Evolutionary conservation across 2,329 filamentous ascomycete species (phyloP).

Genomic region (Penicillium vulpinum): DNA sequence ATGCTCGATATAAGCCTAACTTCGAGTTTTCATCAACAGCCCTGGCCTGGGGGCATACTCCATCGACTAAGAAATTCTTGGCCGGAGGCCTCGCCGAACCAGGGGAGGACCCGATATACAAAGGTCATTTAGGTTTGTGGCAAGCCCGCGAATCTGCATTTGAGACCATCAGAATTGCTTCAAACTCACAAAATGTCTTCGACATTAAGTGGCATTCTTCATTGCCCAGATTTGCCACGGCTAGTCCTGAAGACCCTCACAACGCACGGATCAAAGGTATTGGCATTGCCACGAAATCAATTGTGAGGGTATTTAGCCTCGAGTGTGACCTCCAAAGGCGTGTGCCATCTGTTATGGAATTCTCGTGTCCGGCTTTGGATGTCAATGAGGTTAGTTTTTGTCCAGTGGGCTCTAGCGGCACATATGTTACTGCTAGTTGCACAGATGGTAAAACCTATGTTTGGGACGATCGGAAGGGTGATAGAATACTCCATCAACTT

Average conservation of each 20-base stretch:
- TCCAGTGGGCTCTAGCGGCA: slow-evolving; percentile 36
- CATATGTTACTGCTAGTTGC: slow-evolving; percentile 59
- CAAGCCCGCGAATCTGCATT: slow-evolving; percentile 45
- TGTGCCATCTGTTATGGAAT: slow-evolving; percentile 37
- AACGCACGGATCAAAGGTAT: slow-evolving; percentile 30
- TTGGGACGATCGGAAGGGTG: slow-evolving; percentile 57
- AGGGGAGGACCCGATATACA: slow-evolving; percentile 29
- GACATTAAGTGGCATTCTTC: slow-evolving; percentile 59
- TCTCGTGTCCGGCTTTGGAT: slow-evolving; percentile 60
- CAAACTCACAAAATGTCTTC: slow-evolving; percentile 56
- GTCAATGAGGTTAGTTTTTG: slow-evolving; percentile 62
- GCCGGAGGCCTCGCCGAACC: slow-evolving; percentile 57
- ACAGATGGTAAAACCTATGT: slow-evolving; percentile 61
- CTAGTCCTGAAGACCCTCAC: slow-evolving; percentile 40
- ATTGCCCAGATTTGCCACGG: slow-evolving; percentile 54
- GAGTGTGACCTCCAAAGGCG: slow-evolving; percentile 2
- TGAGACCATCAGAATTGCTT: slow-evolving; percentile 40
- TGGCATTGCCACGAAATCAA: slow-evolving; percentile 46
- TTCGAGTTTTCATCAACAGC: slow-evolving; percentile 46
- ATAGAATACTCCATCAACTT: slow-evolving; percentile 51
- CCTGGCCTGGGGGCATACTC: slow-evolving; percentile 49
- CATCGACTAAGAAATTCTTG: slow-evolving; percentile 44
- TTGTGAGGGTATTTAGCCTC: slow-evolving; percentile 56
- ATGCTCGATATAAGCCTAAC: slow-evolving; percentile 27
- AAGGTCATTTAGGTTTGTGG: slow-evolving; percentile 58